Conservation (phyloP, 1,139 yeast genomes). For the Debaryomyces nepalensis region DNA sequence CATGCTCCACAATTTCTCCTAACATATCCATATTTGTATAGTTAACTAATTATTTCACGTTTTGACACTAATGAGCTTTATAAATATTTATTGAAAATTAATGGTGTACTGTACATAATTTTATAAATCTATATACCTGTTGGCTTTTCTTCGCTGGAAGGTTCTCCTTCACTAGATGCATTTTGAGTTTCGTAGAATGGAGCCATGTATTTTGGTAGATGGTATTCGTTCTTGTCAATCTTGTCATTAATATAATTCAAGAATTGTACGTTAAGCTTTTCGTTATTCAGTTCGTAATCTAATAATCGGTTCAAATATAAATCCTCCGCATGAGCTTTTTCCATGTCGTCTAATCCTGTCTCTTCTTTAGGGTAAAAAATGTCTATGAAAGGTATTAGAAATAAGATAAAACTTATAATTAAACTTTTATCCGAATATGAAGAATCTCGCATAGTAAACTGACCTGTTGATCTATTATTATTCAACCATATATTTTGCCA, state of each 20-base stretch:
- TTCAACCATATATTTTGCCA: conserved; percentile 40
- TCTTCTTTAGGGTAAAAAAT: conserved; percentile 20
- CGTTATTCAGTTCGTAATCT: conserved; percentile 18
- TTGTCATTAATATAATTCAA: conserved; percentile 23
- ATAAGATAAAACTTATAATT: conserved; percentile 25
- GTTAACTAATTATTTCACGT: not conserved
- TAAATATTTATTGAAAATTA: not conserved
- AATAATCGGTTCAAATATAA: not conserved
- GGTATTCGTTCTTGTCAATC: conserved; percentile 25
- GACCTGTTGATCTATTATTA: conserved; percentile 32
- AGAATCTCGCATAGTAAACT: conserved; percentile 8
- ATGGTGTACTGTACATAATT: conserved; percentile 7
- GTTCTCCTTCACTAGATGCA: not conserved
- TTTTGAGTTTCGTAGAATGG: not conserved
- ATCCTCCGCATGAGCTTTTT: conserved; percentile 11
- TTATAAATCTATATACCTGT: not conserved
- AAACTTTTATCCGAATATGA: conserved; percentile 21
- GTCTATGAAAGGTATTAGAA: conserved; percentile 39
- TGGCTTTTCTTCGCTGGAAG: no score
- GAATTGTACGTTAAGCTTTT: conserved; percentile 26
- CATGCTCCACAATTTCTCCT: conserved; percentile 78
- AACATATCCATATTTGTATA: conserved; percentile 59
- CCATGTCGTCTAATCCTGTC: conserved; percentile 12
- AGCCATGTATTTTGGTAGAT: conserved; percentile 25
- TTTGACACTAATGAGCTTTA: no score